Evolutionary conservation across 1,139 yeast genomes (phyloP), one percentile per base, ranked within the genome.

Genomic region (Geotrichum bryndzae): DNA sequence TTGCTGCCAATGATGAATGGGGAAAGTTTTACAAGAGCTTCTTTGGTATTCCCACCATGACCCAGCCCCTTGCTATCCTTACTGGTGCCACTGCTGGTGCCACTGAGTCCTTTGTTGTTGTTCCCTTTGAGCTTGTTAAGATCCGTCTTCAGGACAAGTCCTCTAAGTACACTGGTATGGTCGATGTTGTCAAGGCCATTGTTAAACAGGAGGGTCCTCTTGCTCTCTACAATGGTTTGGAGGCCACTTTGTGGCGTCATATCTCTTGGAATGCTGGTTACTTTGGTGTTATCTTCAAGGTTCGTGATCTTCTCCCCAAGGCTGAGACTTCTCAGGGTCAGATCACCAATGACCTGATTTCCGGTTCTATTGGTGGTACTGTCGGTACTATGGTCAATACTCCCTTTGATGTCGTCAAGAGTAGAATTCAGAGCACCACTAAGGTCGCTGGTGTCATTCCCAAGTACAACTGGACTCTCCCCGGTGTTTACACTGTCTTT

Each of bases 81-180:
- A 90, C 97, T 59, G 99, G 99, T 77, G 98, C 98, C 50, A 89
- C 96, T 64, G 98, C 99, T 18, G 99, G 99, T 79, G 96, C 97
- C 55, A 88, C 96, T 60, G 99, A 94, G 77, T 85, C 97, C 4
- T 90, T 91, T 73, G 96, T 94, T 59, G 98, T 94, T 64, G 98
- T 94, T 56, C 99, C 99, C 22, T 94, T 94, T 72, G 99, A 94
- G 77, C 83, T 94, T 74, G 83, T 82, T 65, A 83, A 83, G 73
- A 94, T 94, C 74, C 84, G 96, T 78, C 82, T 95, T 72, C 99
- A 95, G 77, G 99, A 94, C 78, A 86, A 81, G 71, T 81, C 88
- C 60, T 86, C 96, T 61, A 84, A 84, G 72, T 92, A 88, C 78
- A 87, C 82, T 65, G 96, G 97, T 54, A 92, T 94, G 79, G 81